Evolutionary conservation across 192 early-diverging fungal genomes (phyloP), one percentile per base, ranked within the genome.

Genomic region (Dissophora globulifera): DNA sequence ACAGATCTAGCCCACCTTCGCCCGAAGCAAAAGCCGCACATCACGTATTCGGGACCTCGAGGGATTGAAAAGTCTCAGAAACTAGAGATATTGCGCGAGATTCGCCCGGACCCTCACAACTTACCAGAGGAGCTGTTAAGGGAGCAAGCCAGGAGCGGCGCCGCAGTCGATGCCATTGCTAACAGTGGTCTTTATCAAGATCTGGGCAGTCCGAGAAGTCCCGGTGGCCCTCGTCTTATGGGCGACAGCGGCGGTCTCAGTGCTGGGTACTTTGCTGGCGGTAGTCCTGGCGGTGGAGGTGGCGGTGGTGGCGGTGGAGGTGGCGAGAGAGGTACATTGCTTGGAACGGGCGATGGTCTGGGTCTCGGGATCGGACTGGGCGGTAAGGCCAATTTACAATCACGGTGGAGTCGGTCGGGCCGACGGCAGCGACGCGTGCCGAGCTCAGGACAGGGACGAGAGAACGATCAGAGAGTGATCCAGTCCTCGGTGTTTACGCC

Each of bases 401-500:
- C 69, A 20, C 57, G 64, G 25, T 76, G 72, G 72, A 23, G 57
- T 48, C 49, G 19, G 9, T 20, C 25, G 23, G 32, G 47, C 22
- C 54, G 47, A 43, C 57, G 72, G 35, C 62, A 76, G 22, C 49
- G 58, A 25, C 63, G 72, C 23, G 57, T 67, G 30, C 52, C 64
- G 33, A 56, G 72, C 17, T 50, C 59, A 9, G 60, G 69, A 53
- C 32, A 57, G 43, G 72, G 72, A 22, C 53, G 58, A 30, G 72
- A 76, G 53, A 62, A 62, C 26, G 72, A 76, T 56, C 57, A 61
- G 31, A 50, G 63, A 13, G 58, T 76, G 57, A 61, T 67, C 19
- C 72, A 67, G 29, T 76, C 71, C 1, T 75, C 72, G 19, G 72
- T 76, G 25, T 75, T 75, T 41, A 51, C 50, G 30, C 71, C 71